Evolutionary conservation across 2,329 filamentous ascomycete genomes (phyloP).

Genomic region (Trichoderma oligosporum): DNA sequence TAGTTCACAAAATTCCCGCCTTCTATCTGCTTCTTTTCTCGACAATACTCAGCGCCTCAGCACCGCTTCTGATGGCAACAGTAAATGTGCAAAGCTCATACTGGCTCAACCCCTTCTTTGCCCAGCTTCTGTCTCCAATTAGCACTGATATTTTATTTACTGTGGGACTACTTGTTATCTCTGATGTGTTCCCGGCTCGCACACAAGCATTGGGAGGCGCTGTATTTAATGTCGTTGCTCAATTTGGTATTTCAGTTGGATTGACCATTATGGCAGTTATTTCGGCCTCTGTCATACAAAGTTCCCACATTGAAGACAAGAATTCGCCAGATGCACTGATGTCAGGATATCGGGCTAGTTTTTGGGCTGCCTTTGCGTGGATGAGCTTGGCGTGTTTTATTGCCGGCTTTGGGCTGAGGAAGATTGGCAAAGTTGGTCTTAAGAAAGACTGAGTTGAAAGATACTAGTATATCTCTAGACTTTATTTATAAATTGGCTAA

Average conservation of each 20-base stretch:
- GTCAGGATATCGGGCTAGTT: conserved; percentile 49
- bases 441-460: conserved; percentile 40
- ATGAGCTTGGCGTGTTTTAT: conserved; percentile 34
- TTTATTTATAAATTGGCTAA: no score
- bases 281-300: conserved; percentile 42
- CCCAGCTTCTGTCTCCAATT: conserved; percentile 43
- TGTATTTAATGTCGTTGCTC: conserved; percentile 56
- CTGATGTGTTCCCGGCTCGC: conserved; percentile 50
- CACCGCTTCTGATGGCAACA: conserved; percentile 54
- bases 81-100: conserved; percentile 46
- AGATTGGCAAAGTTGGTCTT: conserved; percentile 47
- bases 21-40: conserved; percentile 38
- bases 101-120: conserved; percentile 46
- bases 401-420: conserved; percentile 40
- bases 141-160: conserved; percentile 52
- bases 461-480: no score
- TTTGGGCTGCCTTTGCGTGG: conserved; percentile 50
- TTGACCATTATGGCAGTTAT: conserved; percentile 50
- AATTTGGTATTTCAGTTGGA: conserved; percentile 54
- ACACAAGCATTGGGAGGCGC: conserved; percentile 57
- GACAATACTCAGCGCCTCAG: conserved; percentile 42
- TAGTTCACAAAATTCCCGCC: conserved; percentile 39
- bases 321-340: conserved; percentile 37
- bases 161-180: conserved; percentile 51
- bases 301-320: conserved; percentile 27